These are phyloP conservation scores for Rhododendron ferrugineum DNA, from an alignment of 148 eudicot species.

Conservation along the genomic window DNA sequence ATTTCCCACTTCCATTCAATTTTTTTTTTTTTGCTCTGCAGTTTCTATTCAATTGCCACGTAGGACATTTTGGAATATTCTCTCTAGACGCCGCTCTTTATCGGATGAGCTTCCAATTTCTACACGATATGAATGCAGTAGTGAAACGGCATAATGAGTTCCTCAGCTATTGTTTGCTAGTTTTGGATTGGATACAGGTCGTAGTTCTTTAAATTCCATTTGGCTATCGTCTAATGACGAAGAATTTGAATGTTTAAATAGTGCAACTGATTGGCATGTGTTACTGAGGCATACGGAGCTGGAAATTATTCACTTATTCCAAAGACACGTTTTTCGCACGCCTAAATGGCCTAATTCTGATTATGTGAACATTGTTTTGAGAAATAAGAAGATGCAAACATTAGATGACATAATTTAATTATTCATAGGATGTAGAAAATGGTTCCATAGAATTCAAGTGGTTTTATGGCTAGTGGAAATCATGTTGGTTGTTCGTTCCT, in stretches of 20 bases:
- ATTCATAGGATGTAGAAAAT: not conserved
- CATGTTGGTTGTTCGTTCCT: not conserved
- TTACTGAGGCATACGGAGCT: not conserved
- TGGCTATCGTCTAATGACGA: not conserved
- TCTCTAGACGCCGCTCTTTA: not conserved
- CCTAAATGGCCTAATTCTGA: not conserved
- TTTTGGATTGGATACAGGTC: not conserved
- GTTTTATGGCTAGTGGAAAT: not conserved
- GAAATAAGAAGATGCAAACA: not conserved
- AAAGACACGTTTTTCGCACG: not conserved
- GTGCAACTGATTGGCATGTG: not conserved
- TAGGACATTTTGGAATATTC: too few relatives aligned
- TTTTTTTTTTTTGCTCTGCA: not conserved
- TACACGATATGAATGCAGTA: not conserved
- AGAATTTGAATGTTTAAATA: not conserved
- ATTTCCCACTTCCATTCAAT: not conserved
- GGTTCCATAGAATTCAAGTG: not conserved
- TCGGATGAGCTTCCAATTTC: not conserved
- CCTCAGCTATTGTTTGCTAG: not conserved
- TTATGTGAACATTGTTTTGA: not conserved
- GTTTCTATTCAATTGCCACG: too few relatives aligned
- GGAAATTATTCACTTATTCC: not conserved
- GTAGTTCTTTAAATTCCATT: not conserved
- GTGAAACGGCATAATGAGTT: not conserved
- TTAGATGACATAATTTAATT: not conserved